A percentile compares a stretch with the other conserved stretches of the same genome.
Conservation (phyloP, 257 asterid genomes). For the Scutellaria barbata region DNA sequence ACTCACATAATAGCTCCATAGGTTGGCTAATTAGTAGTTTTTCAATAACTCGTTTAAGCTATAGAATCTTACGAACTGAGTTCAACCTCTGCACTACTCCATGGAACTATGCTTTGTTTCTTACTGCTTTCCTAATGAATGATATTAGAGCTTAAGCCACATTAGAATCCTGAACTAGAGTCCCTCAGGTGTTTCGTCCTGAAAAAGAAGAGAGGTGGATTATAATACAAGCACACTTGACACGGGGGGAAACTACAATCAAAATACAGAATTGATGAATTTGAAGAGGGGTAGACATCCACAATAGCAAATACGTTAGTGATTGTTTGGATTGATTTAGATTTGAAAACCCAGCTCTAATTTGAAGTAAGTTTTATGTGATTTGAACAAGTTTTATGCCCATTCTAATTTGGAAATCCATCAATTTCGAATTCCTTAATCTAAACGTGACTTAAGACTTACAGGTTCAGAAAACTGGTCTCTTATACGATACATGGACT, state of each 20-base stretch:
- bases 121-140: constrained; percentile 27
- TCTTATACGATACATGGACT: constrained; percentile 59
- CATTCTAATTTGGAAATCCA: too few species aligned
- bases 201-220: constrained; percentile 24
- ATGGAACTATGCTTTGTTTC: not conserved
- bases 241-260: constrained; percentile 18
- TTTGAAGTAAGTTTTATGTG: too few species aligned
- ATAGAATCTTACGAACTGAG: not conserved
- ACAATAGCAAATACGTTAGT: too few species aligned
- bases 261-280: not conserved
- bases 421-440: not conserved
- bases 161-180: constrained; percentile 30
- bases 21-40: too few species aligned
- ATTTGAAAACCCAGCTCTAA: not conserved
- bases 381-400: too few species aligned
- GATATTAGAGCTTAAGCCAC: constrained; percentile 27
- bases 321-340: not conserved
- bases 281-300: not conserved
- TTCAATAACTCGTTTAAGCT: not conserved
- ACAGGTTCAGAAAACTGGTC: constrained; percentile 52
- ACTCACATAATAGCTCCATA: too few species aligned
- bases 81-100: not conserved
- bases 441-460: constrained; percentile 15
- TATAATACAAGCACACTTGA: constrained; percentile 2
- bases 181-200: constrained; percentile 45